phyloP scores from a whole-genome alignment of 768 basidiomycete species.

The Podaxis sp. region DNA sequence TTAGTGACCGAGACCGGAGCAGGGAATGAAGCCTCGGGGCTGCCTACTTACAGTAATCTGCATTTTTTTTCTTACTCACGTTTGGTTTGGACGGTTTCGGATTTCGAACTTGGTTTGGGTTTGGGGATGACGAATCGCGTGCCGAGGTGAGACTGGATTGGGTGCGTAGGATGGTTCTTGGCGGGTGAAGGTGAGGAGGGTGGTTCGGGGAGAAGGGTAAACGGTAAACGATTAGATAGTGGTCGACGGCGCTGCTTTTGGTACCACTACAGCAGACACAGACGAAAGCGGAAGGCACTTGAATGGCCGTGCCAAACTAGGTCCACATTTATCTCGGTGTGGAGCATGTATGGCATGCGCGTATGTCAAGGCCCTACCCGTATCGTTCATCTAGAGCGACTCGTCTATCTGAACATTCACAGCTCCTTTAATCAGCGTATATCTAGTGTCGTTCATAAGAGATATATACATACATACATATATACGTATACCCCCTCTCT shows the following conservation, averaged over 20 bases:
- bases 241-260: neutral
- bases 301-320: neutral
- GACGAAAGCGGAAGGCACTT: neutral
- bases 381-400: neutral
- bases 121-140: neutral
- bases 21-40: neutral
- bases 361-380: neutral
- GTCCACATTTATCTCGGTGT: no score
- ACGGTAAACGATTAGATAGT: neutral
- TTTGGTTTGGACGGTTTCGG: neutral
- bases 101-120: neutral
- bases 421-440: neutral
- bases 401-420: neutral
- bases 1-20: neutral
- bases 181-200: neutral
- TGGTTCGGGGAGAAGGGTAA: neutral
- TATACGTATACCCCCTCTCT: neutral
- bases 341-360: neutral
- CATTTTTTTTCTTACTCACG: neutral
- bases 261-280: neutral
- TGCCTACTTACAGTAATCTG: neutral
- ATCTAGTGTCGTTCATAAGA: neutral
- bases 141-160: no score
- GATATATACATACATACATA: constrained; percentile 3
- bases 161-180: neutral